phyloP scores from a whole-genome alignment of 73 alveolate species.

The Paramecium sonneborni region DNA sequence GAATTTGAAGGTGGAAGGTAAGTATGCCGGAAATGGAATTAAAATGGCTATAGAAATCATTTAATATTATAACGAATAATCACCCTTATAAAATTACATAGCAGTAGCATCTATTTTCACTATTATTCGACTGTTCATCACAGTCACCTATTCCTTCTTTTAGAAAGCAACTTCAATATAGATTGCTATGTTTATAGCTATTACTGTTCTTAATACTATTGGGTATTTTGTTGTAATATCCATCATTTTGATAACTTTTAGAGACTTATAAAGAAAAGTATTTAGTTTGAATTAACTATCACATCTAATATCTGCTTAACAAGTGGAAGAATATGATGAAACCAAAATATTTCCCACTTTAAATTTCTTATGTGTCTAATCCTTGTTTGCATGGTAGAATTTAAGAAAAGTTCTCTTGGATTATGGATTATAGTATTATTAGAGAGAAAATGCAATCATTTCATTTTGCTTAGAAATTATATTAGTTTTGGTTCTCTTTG shows the following conservation, averaged over 20 bases:
- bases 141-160: background rate
- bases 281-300: constrained; percentile 58
- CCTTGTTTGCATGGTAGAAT: constrained; percentile 47
- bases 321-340: constrained; percentile 65
- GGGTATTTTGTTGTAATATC: background rate
- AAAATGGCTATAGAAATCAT: constrained; percentile 29
- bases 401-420: constrained; percentile 42
- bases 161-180: background rate
- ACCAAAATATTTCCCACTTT: constrained; percentile 58
- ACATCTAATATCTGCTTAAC: constrained; percentile 52
- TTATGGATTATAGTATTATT: constrained; percentile 48
- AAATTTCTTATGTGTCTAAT: constrained; percentile 37
- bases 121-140: background rate
- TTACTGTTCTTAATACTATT: background rate
- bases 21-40: constrained; percentile 38
- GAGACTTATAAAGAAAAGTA: constrained; percentile 50
- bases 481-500: background rate
- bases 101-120: background rate
- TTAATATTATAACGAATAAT: background rate
- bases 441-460: constrained; percentile 39
- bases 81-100: background rate
- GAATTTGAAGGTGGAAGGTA: background rate
- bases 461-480: constrained; percentile 32
- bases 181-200: background rate
- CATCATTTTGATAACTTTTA: background rate